These are phyloP conservation scores for Claviceps capensis DNA, from an alignment of 2,329 filamentous ascomycete genomes.

Conservation along the genomic window DNA sequence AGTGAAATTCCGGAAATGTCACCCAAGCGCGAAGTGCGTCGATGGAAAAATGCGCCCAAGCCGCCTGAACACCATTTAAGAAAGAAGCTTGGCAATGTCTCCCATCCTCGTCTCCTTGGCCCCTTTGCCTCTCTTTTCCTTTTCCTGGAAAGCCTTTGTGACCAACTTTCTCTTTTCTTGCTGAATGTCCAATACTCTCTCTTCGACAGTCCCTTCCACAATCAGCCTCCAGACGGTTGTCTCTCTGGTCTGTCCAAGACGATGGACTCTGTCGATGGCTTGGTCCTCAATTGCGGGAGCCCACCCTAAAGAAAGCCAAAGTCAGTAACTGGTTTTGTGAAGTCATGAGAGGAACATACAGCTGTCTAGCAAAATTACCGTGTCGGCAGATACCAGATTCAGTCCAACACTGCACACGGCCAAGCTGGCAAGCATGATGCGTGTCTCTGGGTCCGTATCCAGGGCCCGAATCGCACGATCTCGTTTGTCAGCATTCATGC, in stretches of 20 bases:
- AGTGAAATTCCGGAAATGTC: too few relatives aligned
- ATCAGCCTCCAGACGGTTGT: conserved; percentile 72
- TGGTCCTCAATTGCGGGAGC: conserved; percentile 88
- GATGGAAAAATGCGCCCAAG: background rate
- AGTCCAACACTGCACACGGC: conserved; percentile 74
- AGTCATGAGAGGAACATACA: conserved; percentile 29
- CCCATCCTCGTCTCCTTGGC: conserved; percentile 44
- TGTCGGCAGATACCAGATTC: conserved; percentile 75
- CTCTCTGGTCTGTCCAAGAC: conserved; percentile 66
- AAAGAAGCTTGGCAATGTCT: conserved; percentile 37
- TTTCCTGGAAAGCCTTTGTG: conserved; percentile 67
- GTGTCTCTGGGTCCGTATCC: conserved; percentile 51
- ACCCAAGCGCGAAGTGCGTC: too few relatives aligned
- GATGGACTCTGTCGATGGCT: conserved; percentile 76
- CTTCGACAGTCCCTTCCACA: conserved; percentile 69
- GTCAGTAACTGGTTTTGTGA: background rate
- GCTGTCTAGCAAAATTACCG: conserved; percentile 68
- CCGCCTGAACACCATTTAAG: conserved; percentile 7
- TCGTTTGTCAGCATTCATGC: conserved; percentile 57
- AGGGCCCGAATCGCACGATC: conserved; percentile 58
- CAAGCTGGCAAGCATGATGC: conserved; percentile 69
- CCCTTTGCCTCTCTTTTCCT: conserved; percentile 33
- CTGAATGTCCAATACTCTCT: conserved; percentile 67
- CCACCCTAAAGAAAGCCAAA: conserved; percentile 47
- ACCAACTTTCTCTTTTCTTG: conserved; percentile 66